Conservation (phyloP, 2,329 filamentous ascomycete species). For the Aspergillus hiratsukae region DNA sequence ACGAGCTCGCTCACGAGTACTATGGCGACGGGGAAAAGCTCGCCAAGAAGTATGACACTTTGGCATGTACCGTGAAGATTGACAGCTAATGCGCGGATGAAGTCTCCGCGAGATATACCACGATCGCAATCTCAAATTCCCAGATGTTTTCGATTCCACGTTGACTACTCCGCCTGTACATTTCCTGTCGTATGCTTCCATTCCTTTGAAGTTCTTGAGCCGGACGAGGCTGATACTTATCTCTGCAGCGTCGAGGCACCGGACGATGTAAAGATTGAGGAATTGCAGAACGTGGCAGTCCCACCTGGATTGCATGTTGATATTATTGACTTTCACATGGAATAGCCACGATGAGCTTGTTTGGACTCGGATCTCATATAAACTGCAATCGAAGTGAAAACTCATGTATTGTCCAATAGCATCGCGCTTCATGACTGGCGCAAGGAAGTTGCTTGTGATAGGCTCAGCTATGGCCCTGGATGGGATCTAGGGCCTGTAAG, state of each 20-base stretch:
- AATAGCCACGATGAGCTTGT: background rate
- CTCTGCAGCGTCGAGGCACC: constrained; percentile 6
- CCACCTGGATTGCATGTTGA: constrained; percentile 11
- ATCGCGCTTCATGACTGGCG: no score
- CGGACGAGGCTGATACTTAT: constrained; percentile 1
- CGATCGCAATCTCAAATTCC: constrained; percentile 12
- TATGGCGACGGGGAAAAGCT: constrained; percentile 16
- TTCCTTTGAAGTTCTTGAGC: background rate
- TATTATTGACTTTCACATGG: constrained; percentile 6
- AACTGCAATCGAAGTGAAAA: no score
- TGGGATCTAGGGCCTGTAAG: no score
- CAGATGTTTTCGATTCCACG: constrained; percentile 16
- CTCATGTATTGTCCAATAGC: no score
- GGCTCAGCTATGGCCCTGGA: no score
- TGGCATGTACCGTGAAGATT: no score
- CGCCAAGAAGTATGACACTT: constrained; percentile 3
- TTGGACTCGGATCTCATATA: no score
- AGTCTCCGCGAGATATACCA: constrained; percentile 10
- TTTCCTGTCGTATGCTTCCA: constrained; percentile 14
- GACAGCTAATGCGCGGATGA: background rate
- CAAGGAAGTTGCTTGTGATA: no score
- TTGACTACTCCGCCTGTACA: constrained; percentile 15
- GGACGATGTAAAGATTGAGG: constrained; percentile 11
- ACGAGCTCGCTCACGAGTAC: constrained; percentile 14
- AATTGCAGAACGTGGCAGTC: constrained; percentile 5